Evolutionary conservation across 1,139 yeast species (phyloP).

Genomic region (Spathaspora sp.): DNA sequence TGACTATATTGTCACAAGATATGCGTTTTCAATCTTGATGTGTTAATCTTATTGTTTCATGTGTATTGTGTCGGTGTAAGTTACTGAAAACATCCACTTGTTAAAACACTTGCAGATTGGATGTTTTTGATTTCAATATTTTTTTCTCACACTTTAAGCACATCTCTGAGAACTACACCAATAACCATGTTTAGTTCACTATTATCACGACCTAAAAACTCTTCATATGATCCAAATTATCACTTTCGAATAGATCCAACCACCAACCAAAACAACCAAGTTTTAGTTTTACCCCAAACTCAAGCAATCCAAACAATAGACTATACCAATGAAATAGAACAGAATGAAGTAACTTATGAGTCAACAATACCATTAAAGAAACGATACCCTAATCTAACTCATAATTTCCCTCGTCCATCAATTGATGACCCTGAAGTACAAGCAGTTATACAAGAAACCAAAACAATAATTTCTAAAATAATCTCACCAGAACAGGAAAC

Average conservation of each 20-base stretch:
- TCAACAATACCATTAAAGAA: conserved; percentile 44
- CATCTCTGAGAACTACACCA: not conserved
- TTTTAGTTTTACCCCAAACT: not conserved
- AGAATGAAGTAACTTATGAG: conserved; percentile 28
- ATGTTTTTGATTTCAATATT: not conserved
- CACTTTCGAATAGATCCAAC: conserved; percentile 9
- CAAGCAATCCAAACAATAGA: conserved; percentile 3
- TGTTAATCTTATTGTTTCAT: not conserved
- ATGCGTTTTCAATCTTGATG: not conserved
- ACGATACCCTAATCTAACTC: conserved; percentile 40
- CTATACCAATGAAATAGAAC: not conserved
- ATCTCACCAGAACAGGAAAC: conserved; percentile 20
- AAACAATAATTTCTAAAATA: conserved; percentile 22
- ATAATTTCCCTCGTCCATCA: conserved; percentile 37
- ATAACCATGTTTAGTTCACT: conserved; percentile 34
- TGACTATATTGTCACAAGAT: not conserved
- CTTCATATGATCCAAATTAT: conserved; percentile 15
- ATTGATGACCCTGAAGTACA: conserved; percentile 23
- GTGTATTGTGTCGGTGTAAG: not conserved
- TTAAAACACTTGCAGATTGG: not conserved
- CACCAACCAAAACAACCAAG: conserved; percentile 7
- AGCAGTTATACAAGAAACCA: conserved; percentile 31
- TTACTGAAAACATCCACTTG: not conserved
- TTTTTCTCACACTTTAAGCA: not conserved
- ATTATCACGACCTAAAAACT: conserved; percentile 30